phyloP scores from a whole-genome alignment of 78 protist genomes.

The Blattamonas nauphoetae region DNA sequence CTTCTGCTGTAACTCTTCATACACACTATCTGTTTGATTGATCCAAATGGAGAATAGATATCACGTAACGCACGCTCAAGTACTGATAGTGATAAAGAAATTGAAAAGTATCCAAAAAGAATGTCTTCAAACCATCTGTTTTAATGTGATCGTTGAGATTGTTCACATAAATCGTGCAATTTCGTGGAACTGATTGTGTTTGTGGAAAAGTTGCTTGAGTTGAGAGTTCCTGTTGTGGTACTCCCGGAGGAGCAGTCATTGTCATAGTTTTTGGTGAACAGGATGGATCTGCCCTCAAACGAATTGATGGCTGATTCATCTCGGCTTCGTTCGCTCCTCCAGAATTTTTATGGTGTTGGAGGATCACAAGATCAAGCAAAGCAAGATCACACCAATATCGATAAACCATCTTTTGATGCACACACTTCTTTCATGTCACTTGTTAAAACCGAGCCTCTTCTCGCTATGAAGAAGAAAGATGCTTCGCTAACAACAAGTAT shows the following conservation, averaged over 20 bases:
- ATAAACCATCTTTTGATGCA: not conserved
- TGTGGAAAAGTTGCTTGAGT: too few relatives aligned
- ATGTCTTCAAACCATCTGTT: not conserved
- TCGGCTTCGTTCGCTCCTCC: not conserved
- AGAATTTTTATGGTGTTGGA: not conserved
- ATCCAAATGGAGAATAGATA: not conserved
- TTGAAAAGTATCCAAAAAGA: not conserved
- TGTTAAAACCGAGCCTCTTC: not conserved
- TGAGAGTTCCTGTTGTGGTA: too few relatives aligned
- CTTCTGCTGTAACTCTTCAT: not conserved
- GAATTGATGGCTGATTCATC: too few relatives aligned
- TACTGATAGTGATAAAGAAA: not conserved
- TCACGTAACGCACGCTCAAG: not conserved
- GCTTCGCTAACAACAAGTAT: not conserved
- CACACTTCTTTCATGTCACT: not conserved
- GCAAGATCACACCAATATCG: not conserved
- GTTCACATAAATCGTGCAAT: not conserved
- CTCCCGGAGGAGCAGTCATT: too few relatives aligned
- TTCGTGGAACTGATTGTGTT: too few relatives aligned
- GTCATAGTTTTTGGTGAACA: too few relatives aligned
- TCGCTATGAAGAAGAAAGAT: not conserved
- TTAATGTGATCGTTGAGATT: not conserved
- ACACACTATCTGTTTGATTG: not conserved
- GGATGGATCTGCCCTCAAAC: too few relatives aligned
- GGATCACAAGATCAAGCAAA: not conserved